Evolutionary conservation across 805 yeast genomes (phyloP), one percentile per base, ranked within the genome.

Genomic region (Candida boidinii): DNA sequence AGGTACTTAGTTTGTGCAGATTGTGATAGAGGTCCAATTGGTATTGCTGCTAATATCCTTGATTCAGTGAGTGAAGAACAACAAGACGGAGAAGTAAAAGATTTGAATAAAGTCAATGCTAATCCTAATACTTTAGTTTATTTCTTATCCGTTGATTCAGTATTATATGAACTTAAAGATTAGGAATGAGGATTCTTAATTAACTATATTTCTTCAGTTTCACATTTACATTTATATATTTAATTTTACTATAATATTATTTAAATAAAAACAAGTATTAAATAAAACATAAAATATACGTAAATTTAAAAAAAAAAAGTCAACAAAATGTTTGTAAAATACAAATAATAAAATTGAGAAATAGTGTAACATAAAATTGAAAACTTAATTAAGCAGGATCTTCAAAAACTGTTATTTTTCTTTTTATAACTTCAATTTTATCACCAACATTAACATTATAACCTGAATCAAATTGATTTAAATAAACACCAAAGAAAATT

Each of bases 21-120:
- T 39, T 82, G 94, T 56, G 88, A 81, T 43, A 63, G 67, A 37
- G 94, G 94, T 0, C 90, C 90, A 0, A 45, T 82, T 14, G 94
- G 94, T 15, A 77, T 68, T 58, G 86, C 75, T 19, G 78, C 68
- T 5, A 63, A 49, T 27, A 37, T 36, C 5, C 27, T 32, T 6
- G 42, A 43, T 26, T n/a, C n/a, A n/a, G 48, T 43, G 7, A 46
- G 35, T 4, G 49, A 47, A 4, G 53, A 38, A 4, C 48, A 39
- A 3, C 14, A 33, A 10, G 21, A 29, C 15, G 15, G 14, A 7
- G 34, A 30, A 13, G 33, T 34, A 18, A 38, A 42, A 19, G 31
- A 34, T 13, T 31, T 28, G 23, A 27, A n/a, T 30, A 18, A 22
- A 9, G 13, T n/a, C 17, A 28, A 28, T 7, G 34, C 39, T 23